Evolutionary conservation across 2,329 filamentous ascomycete species (phyloP).

Genomic region (Aspergillus sp.): DNA sequence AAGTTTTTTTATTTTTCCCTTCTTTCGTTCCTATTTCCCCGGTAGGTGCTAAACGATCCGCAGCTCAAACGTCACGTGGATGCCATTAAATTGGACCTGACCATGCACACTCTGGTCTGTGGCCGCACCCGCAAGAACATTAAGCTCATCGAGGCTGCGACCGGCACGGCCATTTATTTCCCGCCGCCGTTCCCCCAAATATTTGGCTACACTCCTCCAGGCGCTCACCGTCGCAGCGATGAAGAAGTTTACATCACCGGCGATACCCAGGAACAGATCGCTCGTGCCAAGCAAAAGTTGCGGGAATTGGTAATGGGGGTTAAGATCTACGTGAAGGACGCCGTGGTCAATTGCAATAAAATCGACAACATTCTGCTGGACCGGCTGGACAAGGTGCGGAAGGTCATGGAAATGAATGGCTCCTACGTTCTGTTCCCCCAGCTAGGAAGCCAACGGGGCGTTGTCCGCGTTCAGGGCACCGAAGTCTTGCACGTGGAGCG

Average conservation of each 20-base stretch:
- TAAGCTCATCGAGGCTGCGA: constrained; percentile 93
- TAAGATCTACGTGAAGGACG: constrained; percentile 87
- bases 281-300: constrained; percentile 85
- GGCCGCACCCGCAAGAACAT: constrained; percentile 95
- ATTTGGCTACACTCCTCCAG: constrained; percentile 83
- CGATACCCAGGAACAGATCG: constrained; percentile 78
- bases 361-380: constrained; percentile 91
- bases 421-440: constrained; percentile 92
- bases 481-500: constrained; percentile 94
- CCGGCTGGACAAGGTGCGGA: constrained; percentile 92
- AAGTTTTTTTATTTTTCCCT: constrained; percentile 24
- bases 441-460: constrained; percentile 77
- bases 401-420: constrained; percentile 95
- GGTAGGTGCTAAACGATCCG: constrained; percentile 17
- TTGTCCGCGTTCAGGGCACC: constrained; percentile 86
- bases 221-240: constrained; percentile 76
- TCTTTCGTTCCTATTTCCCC: constrained; percentile 1
- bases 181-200: constrained; percentile 89
- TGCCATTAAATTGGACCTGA: constrained; percentile 76
- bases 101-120: constrained; percentile 87
- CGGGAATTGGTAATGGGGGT: constrained; percentile 79
- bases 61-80: constrained; percentile 65
- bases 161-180: constrained; percentile 97
- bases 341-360: constrained; percentile 84
- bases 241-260: constrained; percentile 95